Conservation (phyloP, 2,329 filamentous ascomycete species). For the Leptographium flavum region DNA sequence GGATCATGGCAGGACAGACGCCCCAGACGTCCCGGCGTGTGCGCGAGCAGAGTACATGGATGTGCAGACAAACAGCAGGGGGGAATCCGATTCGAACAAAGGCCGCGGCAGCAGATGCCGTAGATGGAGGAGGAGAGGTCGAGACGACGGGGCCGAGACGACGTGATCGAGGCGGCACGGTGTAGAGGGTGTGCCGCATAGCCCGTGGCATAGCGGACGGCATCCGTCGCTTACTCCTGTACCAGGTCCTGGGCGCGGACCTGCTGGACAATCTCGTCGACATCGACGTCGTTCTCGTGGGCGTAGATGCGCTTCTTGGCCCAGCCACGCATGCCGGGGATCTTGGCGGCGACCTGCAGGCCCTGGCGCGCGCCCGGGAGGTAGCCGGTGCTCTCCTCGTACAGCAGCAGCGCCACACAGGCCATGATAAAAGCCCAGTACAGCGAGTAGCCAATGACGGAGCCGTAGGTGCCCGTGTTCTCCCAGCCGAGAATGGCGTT, state of each 20-base stretch:
- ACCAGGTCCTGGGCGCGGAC: conserved; percentile 7
- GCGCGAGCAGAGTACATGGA: background rate
- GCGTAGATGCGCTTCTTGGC: conserved; percentile 10
- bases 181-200: too few relatives aligned
- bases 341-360: conserved; percentile 4
- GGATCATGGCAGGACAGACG: background rate
- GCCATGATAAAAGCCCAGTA: conserved; percentile 64
- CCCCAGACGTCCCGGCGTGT: background rate
- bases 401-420: conserved; percentile 35
- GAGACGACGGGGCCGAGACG: background rate
- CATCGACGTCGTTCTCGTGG: conserved; percentile 6
- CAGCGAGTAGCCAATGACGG: conserved; percentile 73
- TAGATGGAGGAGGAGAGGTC: too few relatives aligned
- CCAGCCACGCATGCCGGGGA: conserved; percentile 10
- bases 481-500: conserved; percentile 78
- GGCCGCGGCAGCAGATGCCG: too few relatives aligned
- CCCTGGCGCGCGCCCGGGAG: conserved; percentile 23
- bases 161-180: too few relatives aligned
- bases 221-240: background rate
- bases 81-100: background rate
- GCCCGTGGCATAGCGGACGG: too few relatives aligned
- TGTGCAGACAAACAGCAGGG: background rate
- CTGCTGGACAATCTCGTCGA: conserved; percentile 8
- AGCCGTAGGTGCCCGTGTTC: conserved; percentile 79
- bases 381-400: conserved; percentile 44